Evolutionary conservation across 2,329 filamentous ascomycete genomes (phyloP), one percentile per base, ranked within the genome.

Genomic region (Rhinocladiella mackenziei): DNA sequence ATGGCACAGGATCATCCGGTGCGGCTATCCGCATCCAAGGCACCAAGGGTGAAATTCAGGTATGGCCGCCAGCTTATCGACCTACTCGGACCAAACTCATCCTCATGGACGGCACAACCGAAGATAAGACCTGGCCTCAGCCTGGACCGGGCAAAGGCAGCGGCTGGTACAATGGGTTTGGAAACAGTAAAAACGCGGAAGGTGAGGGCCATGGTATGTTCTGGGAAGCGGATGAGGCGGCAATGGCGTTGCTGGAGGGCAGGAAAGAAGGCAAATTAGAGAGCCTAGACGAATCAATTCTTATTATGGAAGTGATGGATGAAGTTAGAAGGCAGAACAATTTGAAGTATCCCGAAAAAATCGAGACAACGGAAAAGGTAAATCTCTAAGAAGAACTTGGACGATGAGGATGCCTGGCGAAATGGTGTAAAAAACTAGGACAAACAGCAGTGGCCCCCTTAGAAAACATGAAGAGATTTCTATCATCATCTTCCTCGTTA

Each of bases 301-400:
- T 81, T 36, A 87, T 95, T 52, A 94, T 95, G 88, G 83, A 89
- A 62, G 72, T 77, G 2, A 84, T 85, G 81, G 82, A 86, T 68
- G 76, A 83, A 65, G 77, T 81, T 9, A 71, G 81, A 57, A 74
- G 67, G 61, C 79, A 84, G 65, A 75, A 76, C 38, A 77, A 73
- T 2, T 64, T 86, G 61, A 70, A 59, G 41, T 85, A 83, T 65
- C 80, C 81, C 1, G 73, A 81, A 52, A 74, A 76, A 62, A 84
- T 86, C 60, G 81, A 85, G 72, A 77, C 70, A 37, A 67, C 67
- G 13, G 66, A 75, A 11, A 43, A 26, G 18, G 28, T 43, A 14
- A 11, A 30, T n/a, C 33, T 47, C 7, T 42, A 14, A 41, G 22
- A 11, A 14, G 29, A 22, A 13, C 37, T 5, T 13, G 18, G 5